Evolutionary conservation across 192 early-diverging fungal genomes (phyloP), one percentile per base, ranked within the genome.

Genomic region (Entophlyctis luteolus): DNA sequence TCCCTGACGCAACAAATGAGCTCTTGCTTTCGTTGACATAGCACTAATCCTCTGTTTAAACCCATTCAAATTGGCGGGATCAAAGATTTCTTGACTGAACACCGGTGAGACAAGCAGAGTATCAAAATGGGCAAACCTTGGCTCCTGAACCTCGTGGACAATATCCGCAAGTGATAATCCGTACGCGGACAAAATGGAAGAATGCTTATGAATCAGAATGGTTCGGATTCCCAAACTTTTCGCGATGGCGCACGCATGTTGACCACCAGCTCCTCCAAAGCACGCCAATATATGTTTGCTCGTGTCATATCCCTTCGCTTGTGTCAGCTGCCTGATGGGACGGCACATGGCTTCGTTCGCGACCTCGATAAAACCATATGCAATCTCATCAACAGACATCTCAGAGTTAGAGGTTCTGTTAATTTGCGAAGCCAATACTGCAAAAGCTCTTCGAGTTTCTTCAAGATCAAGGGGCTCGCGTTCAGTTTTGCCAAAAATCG

Each of bases 261-360:
- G 96, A 16, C 92, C 93, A 56, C 93, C 93, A 67, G 77, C 32
- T 55, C 20, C 31, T 52, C 53, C 31, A 22, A 34, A 56, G 14
- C 45, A 67, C 4, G 48, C 67, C 42, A 46, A 37, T 16, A 55
- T 75, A 36, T 34, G 25, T 42, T 87, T 83, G 14, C 84, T 78
- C 1, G 91, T 85, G 68, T 96, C 89, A 65, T 93, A 87, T 16
- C 96, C 96, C 71, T 90, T 91, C 4, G 91, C 93, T 59, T 97
- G 92, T 1, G 94, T 97, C 56, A 98, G 75, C 8, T 90, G 87
- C 18, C 94, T 83, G 55, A 98, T 97, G 1, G 94, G 94, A 37
- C 94, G 79, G 75, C 93, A 92, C 96, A 98, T 98, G 1, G 88
- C 81, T 72, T 98, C 94, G 69, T 97, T 97, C 10, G 96, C 96